Evolutionary conservation across 768 basidiomycete species (phyloP).

Genomic region (Suillus bovinus): DNA sequence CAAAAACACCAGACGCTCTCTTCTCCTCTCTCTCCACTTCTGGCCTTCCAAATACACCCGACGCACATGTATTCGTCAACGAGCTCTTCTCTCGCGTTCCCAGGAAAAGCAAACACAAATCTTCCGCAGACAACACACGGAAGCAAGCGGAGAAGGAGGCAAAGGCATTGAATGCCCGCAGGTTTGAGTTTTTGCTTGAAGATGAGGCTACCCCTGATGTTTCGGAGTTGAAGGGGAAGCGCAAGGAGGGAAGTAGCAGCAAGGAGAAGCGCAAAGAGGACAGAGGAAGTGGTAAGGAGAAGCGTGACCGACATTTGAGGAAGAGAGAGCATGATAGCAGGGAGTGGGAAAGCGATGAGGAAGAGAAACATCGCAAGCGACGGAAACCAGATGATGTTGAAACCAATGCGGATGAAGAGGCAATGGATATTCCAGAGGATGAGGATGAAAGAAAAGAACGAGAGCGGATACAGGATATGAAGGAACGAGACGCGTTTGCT

Average conservation of each 20-base stretch:
- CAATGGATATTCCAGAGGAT: conserved; percentile 56
- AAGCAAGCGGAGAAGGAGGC: conserved; percentile 77
- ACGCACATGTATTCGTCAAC: conserved; percentile 76
- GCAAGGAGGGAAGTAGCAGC: conserved; percentile 34
- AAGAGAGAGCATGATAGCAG: conserved; percentile 81
- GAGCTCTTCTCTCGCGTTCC: conserved; percentile 80
- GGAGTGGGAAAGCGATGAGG: conserved; percentile 92
- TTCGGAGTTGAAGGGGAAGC: conserved; percentile 35
- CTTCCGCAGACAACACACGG: conserved; percentile 43
- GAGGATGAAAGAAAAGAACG: conserved; percentile 68
- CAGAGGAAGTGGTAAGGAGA: conserved; percentile 40
- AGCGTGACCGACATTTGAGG: conserved; percentile 65
- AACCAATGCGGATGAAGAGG: conserved; percentile 34
- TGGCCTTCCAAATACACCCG: conserved; percentile 80
- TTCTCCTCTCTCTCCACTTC: conserved; percentile 72
- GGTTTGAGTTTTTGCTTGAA: conserved; percentile 83
- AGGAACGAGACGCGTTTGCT: conserved; percentile 92
- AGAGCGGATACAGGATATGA: conserved; percentile 75
- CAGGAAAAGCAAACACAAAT: conserved; percentile 65
- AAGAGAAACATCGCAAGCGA: conserved; percentile 72
- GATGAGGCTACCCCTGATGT: conserved; percentile 56
- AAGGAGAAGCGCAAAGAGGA: conserved; percentile 17
- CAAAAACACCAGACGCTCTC: conserved; percentile 79
- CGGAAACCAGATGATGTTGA: conserved; percentile 49
- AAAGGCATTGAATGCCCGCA: conserved; percentile 65